Evolutionary conservation across 2,329 filamentous ascomycete species (phyloP), one percentile per base, ranked within the genome.

Genomic region (Seiridium unicorne): DNA sequence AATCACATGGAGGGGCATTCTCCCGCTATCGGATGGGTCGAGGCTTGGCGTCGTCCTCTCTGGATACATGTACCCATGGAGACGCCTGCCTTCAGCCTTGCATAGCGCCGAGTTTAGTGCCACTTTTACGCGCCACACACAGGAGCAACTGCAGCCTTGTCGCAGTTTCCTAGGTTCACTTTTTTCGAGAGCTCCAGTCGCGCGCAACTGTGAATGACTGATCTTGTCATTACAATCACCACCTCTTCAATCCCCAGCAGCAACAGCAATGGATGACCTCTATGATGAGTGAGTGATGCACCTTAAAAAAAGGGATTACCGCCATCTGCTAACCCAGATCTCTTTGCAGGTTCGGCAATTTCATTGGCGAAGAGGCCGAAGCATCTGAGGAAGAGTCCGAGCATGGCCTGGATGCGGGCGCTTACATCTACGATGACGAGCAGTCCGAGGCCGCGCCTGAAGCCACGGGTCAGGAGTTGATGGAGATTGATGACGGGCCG

Each of bases 401-500:
- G 73, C 86, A 86, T 71, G 87, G 89, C 73, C 86, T 88, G 68
- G 89, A 90, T 74, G 87, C 87, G 61, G 86, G 85, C 72, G 89
- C 91, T 69, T 93, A 94, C 71, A 87, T 89, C 70, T 97, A 97
- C 75, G 89, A 92, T 69, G 89, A 94, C 64, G 90, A 90, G 34
- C 83, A 84, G 54, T 82, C 84, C 36, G 86, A 86, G 57, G 84
- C 87, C 61, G 86, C 85, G 18, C 85, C 83, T 62, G 85, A 85
- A 53, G 80, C 77, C 46, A 83, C 88, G 44, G 89, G 90, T 51
- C 89, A 96, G 73, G 91, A 97, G 77, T 79, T 95, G 68, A 98
- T 99, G 94, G 92, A 98, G 70, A 79, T 98, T 48, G 94, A 98
- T 72, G 89, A 93, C 54, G 93, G 91, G 11, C 91, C 94, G 3